A percentile compares a stretch with the other conserved stretches of the same genome.
These are phyloP conservation scores for Paulownia fortunei DNA, from an alignment of 257 asterid species.

Conservation along the genomic window DNA sequence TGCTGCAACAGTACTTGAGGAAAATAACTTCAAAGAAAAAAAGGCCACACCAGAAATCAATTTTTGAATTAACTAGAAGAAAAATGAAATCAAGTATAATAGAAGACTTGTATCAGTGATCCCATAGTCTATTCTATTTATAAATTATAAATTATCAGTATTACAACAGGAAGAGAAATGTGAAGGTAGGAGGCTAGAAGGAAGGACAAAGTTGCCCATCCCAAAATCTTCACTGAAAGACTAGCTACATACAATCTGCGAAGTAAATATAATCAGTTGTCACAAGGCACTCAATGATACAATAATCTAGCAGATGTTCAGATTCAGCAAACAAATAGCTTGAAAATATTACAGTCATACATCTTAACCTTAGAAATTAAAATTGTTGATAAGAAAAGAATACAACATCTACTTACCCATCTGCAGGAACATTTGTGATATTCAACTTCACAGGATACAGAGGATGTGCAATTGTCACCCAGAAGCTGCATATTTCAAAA, in stretches of 20 bases:
- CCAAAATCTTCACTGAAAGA: constrained; percentile 8
- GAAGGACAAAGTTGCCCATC: constrained; percentile 4
- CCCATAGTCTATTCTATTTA: constrained; percentile 6
- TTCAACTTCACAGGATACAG: constrained; percentile 73
- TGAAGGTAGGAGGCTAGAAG: background rate
- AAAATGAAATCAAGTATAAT: background rate
- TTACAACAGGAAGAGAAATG: background rate
- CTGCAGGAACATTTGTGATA: constrained; percentile 68
- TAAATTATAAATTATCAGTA: background rate
- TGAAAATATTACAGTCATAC: background rate
- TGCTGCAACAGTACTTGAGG: constrained; percentile 10
- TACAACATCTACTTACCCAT: constrained; percentile 68
- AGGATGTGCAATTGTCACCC: constrained; percentile 76
- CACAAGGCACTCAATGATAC: background rate
- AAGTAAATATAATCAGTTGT: background rate
- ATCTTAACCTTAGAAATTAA: constrained; percentile 10
- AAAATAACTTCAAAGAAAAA: background rate
- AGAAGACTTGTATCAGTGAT: constrained; percentile 21
- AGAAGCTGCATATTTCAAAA: constrained; percentile 66
- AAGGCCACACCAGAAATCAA: constrained; percentile 7
- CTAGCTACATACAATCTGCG: constrained; percentile 7
- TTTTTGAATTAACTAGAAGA: background rate
- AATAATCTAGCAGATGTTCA: constrained; percentile 17
- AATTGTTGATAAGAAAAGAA: constrained; percentile 13
- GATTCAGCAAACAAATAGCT: constrained; percentile 18